Evolutionary conservation across 1,284 basidiomycete species (phyloP).

Genomic region (Rhodotorula sp.): DNA sequence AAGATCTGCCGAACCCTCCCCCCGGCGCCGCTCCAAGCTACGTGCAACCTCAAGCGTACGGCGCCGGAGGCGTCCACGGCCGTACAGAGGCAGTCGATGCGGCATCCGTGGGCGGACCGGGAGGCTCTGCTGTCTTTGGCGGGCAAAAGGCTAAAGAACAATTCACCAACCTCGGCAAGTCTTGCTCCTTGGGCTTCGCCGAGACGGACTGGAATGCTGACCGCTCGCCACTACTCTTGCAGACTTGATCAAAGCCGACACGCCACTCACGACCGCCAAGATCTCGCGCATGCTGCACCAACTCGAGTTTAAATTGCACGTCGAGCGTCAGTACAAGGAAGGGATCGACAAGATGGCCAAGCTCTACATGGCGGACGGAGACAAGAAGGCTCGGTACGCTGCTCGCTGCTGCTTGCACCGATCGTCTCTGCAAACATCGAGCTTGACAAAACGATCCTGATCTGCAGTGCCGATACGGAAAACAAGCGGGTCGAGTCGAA

Average conservation of each 20-base stretch:
- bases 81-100: slow-evolving; percentile 21
- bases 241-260: slow-evolving; percentile 97
- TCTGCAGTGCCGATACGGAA: slow-evolving; percentile 68
- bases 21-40: slow-evolving; percentile 37
- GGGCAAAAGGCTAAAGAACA: slow-evolving; percentile 29
- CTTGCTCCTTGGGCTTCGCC: not conserved
- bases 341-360: slow-evolving; percentile 98
- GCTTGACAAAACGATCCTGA: not conserved
- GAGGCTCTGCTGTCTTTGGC: slow-evolving; percentile 4
- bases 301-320: slow-evolving; percentile 97
- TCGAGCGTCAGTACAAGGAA: slow-evolving; percentile 96
- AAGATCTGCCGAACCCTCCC: slow-evolving; percentile 24
- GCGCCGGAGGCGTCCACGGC: slow-evolving; percentile 11
- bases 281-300: slow-evolving; percentile 98
- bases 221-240: not conserved
- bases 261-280: slow-evolving; percentile 92
- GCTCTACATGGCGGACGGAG: slow-evolving; percentile 76
- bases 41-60: slow-evolving; percentile 24
- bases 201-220: not conserved
- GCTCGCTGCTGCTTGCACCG: not conserved
- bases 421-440: not conserved
- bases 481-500: slow-evolving; percentile 91
- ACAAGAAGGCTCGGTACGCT: slow-evolving; percentile 77
- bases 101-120: slow-evolving; percentile 10
- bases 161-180: slow-evolving; percentile 44